phyloP scores from a whole-genome alignment of 768 basidiomycete species.

The Naematelia aurantialba region DNA sequence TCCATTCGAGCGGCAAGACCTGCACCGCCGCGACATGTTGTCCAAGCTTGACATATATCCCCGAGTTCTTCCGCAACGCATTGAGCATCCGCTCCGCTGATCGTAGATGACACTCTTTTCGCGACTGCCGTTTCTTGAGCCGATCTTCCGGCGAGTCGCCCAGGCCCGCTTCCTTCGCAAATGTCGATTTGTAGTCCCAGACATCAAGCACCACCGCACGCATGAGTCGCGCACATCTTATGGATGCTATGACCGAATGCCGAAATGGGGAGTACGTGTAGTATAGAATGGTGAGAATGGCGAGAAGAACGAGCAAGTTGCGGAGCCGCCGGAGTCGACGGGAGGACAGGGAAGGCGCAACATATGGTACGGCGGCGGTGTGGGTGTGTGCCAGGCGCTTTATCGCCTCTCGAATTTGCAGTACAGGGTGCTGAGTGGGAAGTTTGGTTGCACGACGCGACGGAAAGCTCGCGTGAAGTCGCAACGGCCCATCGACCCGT shows the following conservation, averaged over 20 bases:
- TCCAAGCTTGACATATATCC: constrained; percentile 59
- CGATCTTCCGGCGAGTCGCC: constrained; percentile 53
- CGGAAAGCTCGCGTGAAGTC: background rate
- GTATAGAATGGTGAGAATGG: constrained; percentile 54
- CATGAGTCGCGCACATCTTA: constrained; percentile 77
- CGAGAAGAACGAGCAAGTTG: constrained; percentile 33
- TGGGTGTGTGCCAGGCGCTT: constrained; percentile 1
- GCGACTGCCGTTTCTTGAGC: constrained; percentile 67
- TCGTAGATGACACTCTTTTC: constrained; percentile 73
- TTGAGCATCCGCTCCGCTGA: constrained; percentile 74
- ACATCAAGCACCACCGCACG: constrained; percentile 53
- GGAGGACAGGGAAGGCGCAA: background rate
- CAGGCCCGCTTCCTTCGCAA: constrained; percentile 27
- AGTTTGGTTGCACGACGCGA: too few species aligned
- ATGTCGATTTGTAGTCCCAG: constrained; percentile 46
- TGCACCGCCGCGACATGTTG: constrained; percentile 72
- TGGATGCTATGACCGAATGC: constrained; percentile 66
- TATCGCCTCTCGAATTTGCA: too few species aligned
- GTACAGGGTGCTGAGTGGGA: too few species aligned
- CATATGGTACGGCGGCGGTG: background rate
- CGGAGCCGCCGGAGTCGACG: constrained; percentile 23
- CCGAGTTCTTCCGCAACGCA: constrained; percentile 77
- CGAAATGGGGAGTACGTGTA: constrained; percentile 69
- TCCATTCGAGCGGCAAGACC: constrained; percentile 66
- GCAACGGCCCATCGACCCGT: background rate